These are phyloP conservation scores for Bjerkandera adusta DNA, from an alignment of 1,284 basidiomycete species.

Conservation along the genomic window DNA sequence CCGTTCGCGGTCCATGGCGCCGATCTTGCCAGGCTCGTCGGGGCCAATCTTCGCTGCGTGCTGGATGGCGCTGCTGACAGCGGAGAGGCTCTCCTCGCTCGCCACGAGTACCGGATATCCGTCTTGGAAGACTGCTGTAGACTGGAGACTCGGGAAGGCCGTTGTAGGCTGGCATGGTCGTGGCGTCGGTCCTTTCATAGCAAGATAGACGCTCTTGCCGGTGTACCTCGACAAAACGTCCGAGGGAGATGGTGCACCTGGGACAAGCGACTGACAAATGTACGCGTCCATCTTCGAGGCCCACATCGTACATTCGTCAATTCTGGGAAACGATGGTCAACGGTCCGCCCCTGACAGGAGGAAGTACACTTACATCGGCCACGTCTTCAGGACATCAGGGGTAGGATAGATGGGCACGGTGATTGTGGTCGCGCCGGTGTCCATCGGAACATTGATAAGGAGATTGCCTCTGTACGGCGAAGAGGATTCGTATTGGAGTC, in stretches of 20 bases:
- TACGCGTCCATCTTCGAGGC: constrained; percentile 57
- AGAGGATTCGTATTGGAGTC: constrained; percentile 43
- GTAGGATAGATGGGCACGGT: constrained; percentile 56
- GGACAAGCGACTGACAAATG: constrained; percentile 45
- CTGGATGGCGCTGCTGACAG: constrained; percentile 47
- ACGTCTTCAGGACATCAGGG: constrained; percentile 43
- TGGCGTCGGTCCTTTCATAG: constrained; percentile 61
- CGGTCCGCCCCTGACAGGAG: too few species aligned
- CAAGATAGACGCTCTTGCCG: constrained; percentile 54
- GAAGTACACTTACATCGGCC: constrained; percentile 64
- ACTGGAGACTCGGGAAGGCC: constrained; percentile 54
- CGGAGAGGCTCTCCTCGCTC: constrained; percentile 59
- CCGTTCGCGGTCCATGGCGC: constrained; percentile 48
- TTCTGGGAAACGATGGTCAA: constrained; percentile 34
- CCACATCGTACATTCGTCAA: constrained; percentile 51
- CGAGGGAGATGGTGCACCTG: constrained; percentile 40
- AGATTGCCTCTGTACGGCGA: constrained; percentile 48
- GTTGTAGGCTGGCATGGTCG: constrained; percentile 50
- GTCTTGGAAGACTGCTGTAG: constrained; percentile 63
- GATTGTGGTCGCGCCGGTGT: constrained; percentile 53
- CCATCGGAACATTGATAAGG: constrained; percentile 55
- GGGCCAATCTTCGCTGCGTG: constrained; percentile 20
- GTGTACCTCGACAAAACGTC: constrained; percentile 58
- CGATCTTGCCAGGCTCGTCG: constrained; percentile 25
- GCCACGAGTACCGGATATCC: constrained; percentile 67